Evolutionary conservation across 1,284 basidiomycete genomes (phyloP).

Genomic region (Agaricales sp.): DNA sequence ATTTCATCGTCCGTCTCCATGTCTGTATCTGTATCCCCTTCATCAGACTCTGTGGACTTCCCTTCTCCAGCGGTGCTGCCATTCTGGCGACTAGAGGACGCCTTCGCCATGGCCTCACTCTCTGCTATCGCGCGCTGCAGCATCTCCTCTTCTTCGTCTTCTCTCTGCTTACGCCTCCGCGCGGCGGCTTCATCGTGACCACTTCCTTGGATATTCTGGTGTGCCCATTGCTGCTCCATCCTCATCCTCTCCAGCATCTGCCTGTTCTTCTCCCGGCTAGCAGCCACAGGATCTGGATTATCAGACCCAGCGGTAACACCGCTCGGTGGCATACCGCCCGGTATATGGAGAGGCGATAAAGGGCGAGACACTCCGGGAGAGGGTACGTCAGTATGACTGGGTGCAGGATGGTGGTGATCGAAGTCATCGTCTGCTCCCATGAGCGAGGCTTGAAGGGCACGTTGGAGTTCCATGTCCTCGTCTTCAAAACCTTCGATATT

Average conservation of each 20-base stretch:
- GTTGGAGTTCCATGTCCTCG: slow-evolving; percentile 82
- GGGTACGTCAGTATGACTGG: slow-evolving; percentile 8
- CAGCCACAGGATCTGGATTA: slow-evolving; percentile 48
- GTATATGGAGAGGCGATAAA: slow-evolving; percentile 11
- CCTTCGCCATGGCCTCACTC: slow-evolving; percentile 41
- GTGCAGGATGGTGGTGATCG: slow-evolving; percentile 6
- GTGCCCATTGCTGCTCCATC: slow-evolving; percentile 57
- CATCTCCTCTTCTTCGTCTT: slow-evolving; percentile 50
- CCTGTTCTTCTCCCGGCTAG: slow-evolving; percentile 56
- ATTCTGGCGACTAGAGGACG: slow-evolving; percentile 13
- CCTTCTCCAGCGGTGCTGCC: not conserved
- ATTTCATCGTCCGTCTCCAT: not conserved
- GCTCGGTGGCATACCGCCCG: not conserved
- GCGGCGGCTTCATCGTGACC: slow-evolving; percentile 22
- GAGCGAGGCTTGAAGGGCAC: slow-evolving; percentile 73
- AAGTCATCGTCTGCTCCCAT: slow-evolving; percentile 16
- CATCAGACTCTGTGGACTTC: slow-evolving; percentile 15
- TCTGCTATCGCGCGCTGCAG: slow-evolving; percentile 58
- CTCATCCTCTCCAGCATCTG: slow-evolving; percentile 55
- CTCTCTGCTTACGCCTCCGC: slow-evolving; percentile 20
- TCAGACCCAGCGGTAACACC: slow-evolving; percentile 14
- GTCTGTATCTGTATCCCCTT: slow-evolving; percentile 18
- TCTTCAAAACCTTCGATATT: slow-evolving; percentile 48
- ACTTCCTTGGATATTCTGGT: slow-evolving; percentile 44
- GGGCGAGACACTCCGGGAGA: slow-evolving; percentile 20